These are phyloP conservation scores for Stygiomarasmius scandens DNA, from an alignment of 1,284 basidiomycete species.

Conservation along the genomic window DNA sequence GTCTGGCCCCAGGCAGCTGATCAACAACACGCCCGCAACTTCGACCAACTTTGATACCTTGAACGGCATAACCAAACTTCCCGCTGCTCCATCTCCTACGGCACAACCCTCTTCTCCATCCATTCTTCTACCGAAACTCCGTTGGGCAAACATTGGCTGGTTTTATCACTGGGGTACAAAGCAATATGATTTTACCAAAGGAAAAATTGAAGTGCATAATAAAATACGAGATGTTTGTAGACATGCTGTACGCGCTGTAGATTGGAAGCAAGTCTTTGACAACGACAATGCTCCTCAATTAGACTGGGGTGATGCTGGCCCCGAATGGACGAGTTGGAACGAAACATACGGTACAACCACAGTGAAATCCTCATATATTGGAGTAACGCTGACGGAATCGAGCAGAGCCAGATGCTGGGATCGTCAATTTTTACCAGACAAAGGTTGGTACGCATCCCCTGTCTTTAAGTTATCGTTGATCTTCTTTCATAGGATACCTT, in stretches of 20 bases:
- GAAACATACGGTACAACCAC: slow-evolving; percentile 68
- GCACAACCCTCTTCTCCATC: slow-evolving; percentile 47
- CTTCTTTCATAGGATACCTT: slow-evolving; percentile 69
- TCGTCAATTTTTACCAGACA: slow-evolving; percentile 89
- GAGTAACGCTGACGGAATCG: neutral
- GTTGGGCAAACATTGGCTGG: slow-evolving; percentile 94
- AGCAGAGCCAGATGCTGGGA: slow-evolving; percentile 87
- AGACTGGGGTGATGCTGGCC: slow-evolving; percentile 52
- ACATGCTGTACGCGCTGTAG: slow-evolving; percentile 58
- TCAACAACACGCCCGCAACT: slow-evolving; percentile 67
- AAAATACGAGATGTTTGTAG: slow-evolving; percentile 63
- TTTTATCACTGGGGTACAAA: slow-evolving; percentile 93
- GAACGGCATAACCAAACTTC: slow-evolving; percentile 54
- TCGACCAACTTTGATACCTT: slow-evolving; percentile 50
- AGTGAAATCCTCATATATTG: neutral
- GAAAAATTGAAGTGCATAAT: slow-evolving; percentile 62
- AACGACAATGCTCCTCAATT: slow-evolving; percentile 22
- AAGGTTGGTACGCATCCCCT: slow-evolving; percentile 42
- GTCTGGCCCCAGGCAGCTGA: slow-evolving; percentile 62
- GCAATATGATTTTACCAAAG: slow-evolving; percentile 82
- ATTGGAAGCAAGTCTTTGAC: slow-evolving; percentile 71
- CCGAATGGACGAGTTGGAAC: slow-evolving; percentile 72
- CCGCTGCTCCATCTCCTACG: slow-evolving; percentile 59
- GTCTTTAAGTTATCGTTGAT: neutral
- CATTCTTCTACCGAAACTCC: slow-evolving; percentile 67